Conservation (phyloP, 1,284 basidiomycete genomes). For the Sanghuangporus weigelae region DNA sequence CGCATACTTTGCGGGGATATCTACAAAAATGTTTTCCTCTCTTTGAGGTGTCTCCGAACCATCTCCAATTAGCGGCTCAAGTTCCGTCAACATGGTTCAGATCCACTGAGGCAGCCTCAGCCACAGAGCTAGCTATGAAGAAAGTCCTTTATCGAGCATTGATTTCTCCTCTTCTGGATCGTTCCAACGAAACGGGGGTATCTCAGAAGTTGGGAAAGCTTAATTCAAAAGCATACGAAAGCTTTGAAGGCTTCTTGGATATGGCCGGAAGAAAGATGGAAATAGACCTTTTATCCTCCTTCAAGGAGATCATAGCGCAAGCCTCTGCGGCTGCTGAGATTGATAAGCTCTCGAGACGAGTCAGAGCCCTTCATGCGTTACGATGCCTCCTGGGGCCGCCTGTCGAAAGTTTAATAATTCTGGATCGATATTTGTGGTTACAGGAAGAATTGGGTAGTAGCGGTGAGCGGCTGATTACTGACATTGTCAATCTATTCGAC, state of each 20-base stretch:
- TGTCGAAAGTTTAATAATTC: conserved; percentile 35
- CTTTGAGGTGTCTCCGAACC: conserved; percentile 27
- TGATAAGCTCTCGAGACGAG: conserved; percentile 24
- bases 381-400: conserved; percentile 36
- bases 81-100: conserved; percentile 37
- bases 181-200: background rate
- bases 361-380: conserved; percentile 36
- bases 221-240: conserved; percentile 29
- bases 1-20: conserved; percentile 23
- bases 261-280: conserved; percentile 26
- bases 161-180: conserved; percentile 21
- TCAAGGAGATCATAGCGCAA: background rate
- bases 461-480: background rate
- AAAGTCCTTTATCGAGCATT: conserved; percentile 67
- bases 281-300: conserved; percentile 16
- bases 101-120: conserved; percentile 21
- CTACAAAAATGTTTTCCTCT: background rate
- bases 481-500: conserved; percentile 22
- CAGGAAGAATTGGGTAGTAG: conserved; percentile 20
- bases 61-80: conserved; percentile 54
- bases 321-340: background rate
- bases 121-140: conserved; percentile 42
- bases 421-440: conserved; percentile 35
- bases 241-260: conserved; percentile 29
- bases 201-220: conserved; percentile 29